These are phyloP conservation scores for Polytolypa hystricis DNA, from an alignment of 2,329 filamentous ascomycete species.

Conservation along the genomic window DNA sequence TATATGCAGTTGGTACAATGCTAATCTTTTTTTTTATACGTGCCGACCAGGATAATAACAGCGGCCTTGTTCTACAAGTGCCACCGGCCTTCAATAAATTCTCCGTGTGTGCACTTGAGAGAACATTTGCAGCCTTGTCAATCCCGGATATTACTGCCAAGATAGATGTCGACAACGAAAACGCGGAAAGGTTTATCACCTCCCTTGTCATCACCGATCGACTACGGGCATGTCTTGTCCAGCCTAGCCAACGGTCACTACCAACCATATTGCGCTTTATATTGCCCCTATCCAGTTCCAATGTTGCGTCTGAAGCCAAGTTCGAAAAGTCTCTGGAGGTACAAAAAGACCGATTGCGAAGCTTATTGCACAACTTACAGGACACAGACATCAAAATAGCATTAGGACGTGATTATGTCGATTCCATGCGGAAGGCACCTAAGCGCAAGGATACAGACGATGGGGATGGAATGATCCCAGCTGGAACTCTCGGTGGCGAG, in stretches of 20 bases:
- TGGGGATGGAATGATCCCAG: constrained; percentile 6
- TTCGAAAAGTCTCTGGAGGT: constrained; percentile 34
- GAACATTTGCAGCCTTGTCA: constrained; percentile 57
- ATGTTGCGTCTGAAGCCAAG: constrained; percentile 25
- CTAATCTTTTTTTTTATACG: too few relatives aligned
- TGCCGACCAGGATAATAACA: constrained; percentile 54
- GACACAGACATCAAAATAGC: constrained; percentile 46
- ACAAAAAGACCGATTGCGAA: constrained; percentile 41
- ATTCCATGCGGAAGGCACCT: constrained; percentile 39
- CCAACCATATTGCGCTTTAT: constrained; percentile 45
- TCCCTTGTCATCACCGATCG: constrained; percentile 40
- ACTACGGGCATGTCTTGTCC: constrained; percentile 41
- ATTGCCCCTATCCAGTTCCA: constrained; percentile 20
- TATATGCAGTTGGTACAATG: constrained; percentile 12
- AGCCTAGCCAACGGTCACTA: constrained; percentile 25
- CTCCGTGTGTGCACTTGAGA: constrained; percentile 61
- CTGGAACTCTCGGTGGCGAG: constrained; percentile 9
- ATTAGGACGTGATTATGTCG: constrained; percentile 49
- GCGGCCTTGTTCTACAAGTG: constrained; percentile 58
- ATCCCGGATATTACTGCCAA: constrained; percentile 37
- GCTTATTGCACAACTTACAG: constrained; percentile 41
- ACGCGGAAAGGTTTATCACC: constrained; percentile 26
- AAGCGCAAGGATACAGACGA: constrained; percentile 21
- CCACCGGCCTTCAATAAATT: constrained; percentile 61
- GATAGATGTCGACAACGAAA: constrained; percentile 19